These are phyloP conservation scores for Otatea glauca DNA, from an alignment of 176 grass and related monocot species.

Conservation along the genomic window DNA sequence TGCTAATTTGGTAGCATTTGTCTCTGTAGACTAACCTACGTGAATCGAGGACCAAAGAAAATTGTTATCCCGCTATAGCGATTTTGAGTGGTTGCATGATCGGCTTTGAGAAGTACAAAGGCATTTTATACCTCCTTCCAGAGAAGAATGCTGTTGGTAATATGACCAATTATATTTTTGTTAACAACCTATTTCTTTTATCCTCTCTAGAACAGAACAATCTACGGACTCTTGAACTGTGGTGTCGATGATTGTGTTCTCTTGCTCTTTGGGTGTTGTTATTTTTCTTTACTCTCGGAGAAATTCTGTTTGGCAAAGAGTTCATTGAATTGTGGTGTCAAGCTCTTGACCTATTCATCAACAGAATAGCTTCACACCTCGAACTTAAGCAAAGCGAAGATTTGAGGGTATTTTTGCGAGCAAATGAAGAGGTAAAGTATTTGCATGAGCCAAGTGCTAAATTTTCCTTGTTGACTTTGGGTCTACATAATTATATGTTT, in stretches of 20 bases:
- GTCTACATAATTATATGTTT: no score
- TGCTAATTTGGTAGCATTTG: no score
- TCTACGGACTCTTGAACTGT: neutral
- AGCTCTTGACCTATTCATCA: constrained; percentile 86
- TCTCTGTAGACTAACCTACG: no score
- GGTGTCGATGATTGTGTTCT: neutral
- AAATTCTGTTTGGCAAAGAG: constrained; percentile 96
- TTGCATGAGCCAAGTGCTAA: neutral
- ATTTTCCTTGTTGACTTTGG: no score
- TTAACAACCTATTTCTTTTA: constrained; percentile 16
- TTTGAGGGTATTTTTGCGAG: constrained; percentile 86
- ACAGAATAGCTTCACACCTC: constrained; percentile 92
- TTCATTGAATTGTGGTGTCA: constrained; percentile 97
- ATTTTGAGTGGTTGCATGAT: no score
- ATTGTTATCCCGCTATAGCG: no score
- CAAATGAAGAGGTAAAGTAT: constrained; percentile 92
- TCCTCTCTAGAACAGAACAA: neutral
- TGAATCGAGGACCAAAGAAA: no score
- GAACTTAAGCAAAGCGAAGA: constrained; percentile 90
- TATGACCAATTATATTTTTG: constrained; percentile 32
- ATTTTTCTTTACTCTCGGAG: constrained; percentile 51
- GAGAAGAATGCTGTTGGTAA: constrained; percentile 89
- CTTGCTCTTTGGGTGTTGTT: neutral
- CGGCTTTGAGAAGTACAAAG: no score
- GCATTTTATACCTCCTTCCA: no score